Base-by-base conservation (phyloP, 2,329 filamentous ascomycete species). In the Fusarium sp. region DNA sequence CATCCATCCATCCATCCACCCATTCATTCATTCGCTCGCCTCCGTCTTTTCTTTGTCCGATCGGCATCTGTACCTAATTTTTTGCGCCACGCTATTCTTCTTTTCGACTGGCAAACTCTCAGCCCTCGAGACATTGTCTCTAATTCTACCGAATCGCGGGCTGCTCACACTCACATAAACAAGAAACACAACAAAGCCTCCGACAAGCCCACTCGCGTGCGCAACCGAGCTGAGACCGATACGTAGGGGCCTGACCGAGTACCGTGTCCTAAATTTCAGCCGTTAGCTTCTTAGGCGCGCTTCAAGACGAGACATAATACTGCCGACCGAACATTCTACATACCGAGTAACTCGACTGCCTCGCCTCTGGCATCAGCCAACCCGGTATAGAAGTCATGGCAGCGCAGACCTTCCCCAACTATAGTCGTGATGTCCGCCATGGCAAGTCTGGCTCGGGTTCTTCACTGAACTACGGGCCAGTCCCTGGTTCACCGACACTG, bases 401-500 rank as follows among this genome's bases (percentile, higher is more conserved):
- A 60, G 78, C 78, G 56, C 80, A 78, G 51, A 66, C 77, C 51
- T 62, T 75, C 51, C 64, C 73, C 55, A 63, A 70, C 59, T 75
- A 73, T 60, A 74, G 73, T 73, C 77, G 73, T 66, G 74, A 80
- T 63, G 67, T 73, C 70, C 74, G 77, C 63, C 79, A 79, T 58
- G 76, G 79, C 54, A 72, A 72, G 44, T 72, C 72, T 25, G 62
- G 76, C 72, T 62, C 73, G 56, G 62, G 75, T 69, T 62, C 70
- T 48, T 77, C 77, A 39, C 68, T 80, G 70, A 79, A 81, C 39
- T 86, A 87, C 74, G 81, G 84, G 23, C 79, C 86, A 48, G 82
- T 86, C 64, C 91, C 92, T 72, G 90, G 90, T 18, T 97, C 94
- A 66, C 95, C 95, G 51, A 97, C 95, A 5, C 85, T 98, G 77